Evolutionary conservation across 176 grass and related monocot genomes (phyloP), one percentile per base, ranked within the genome.

Genomic region (Tillandsia leiboldiana): DNA sequence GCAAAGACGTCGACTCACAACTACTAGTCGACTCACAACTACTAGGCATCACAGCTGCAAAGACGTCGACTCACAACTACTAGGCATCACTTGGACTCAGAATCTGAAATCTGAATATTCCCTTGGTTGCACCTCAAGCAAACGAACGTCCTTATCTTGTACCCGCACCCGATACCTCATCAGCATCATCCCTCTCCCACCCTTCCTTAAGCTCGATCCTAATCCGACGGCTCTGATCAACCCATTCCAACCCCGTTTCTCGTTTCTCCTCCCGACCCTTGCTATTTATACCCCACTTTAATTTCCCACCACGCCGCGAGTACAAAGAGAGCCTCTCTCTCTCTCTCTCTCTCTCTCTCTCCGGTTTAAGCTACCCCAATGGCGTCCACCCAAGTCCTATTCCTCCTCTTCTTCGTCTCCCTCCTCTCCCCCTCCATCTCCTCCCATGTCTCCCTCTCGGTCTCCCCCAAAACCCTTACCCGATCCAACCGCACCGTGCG

Each of bases 401-500:
- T 7, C 42, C 12, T 74, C 15, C 23, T 63, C 10, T 1, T 68
- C 48, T 49, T 87, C 72, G 26, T 87, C 70, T 26, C 79, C 48
- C 50, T 91, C 64, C 64, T 67, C 70, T 65, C 72, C 12, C 57
- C 75, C 26, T 85, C 70, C 51, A 64, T 80, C 27, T 63, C 82
- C 29, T 62, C 81, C 71, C 33, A 2, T 12, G 70, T 65, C 12
- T 83, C 82, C 54, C 75, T 97, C 20, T 85, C 82, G 15, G 82
- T 79, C 2, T 74, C 74, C 13, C 91, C 85, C 17, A 75, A 74
- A 50, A 88, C 73, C 8, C 83, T 96, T 2, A 24, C 85, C 17
- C 24, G 20, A 24, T 77, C 89, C 23, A 77, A 75, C 11, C 28
- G 10, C 50, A 26, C 74, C 69, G 87, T 90, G 70, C 83, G 23